Base-by-base conservation (phyloP, 2,329 filamentous ascomycete species). In the Fusarium transvaalense region DNA sequence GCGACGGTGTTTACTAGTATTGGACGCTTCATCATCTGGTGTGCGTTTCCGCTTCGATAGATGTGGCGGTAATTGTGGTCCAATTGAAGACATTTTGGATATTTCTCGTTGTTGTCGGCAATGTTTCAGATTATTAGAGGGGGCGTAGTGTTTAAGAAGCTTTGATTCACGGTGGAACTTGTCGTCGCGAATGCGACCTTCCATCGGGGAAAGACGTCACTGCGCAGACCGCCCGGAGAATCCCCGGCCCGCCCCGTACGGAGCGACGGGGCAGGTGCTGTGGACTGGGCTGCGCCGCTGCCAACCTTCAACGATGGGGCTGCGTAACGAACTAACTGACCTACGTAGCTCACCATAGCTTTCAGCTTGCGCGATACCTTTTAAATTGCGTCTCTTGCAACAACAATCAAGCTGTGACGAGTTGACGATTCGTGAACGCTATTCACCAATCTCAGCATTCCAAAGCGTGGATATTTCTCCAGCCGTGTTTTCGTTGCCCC, bases 31-130 rank as follows among this genome's bases (percentile, higher is more conserved):
- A 14, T 77, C 73, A 32, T 76, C 75, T 52, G 81, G 72, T 6
- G 82, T 84, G 73, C 86, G 86, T 74, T 89, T 90, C 73, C 88
- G 85, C 77, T 90, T 90, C 34, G 86, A 76, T 41, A 91, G 84
- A 65, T 92, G 88, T 6, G 91, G 85, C 14, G 92, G 91, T 25
- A 94, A 78, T 63, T 89, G 83, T 15, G 92, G 91, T 7, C 91
- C 91, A 74, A 92, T 89, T 34, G 87, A 88, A 51, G 89, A 82
- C 90, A 92, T 92, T 25, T 38, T 73, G 82, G 25, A 29, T 45
- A 51, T 34, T 45, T 61, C 25, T 53, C 19, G 23, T 21, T 31
- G 27, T 34, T 42, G 35, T 39, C 38, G 47, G 31, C 6, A 43
- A 47, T 48, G 59, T 60, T 50, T 56, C 46, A 58, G 39, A 46